Evolutionary conservation across 2,329 filamentous ascomycete genomes (phyloP).

Genomic region (Fonsecaea multimorphosa): DNA sequence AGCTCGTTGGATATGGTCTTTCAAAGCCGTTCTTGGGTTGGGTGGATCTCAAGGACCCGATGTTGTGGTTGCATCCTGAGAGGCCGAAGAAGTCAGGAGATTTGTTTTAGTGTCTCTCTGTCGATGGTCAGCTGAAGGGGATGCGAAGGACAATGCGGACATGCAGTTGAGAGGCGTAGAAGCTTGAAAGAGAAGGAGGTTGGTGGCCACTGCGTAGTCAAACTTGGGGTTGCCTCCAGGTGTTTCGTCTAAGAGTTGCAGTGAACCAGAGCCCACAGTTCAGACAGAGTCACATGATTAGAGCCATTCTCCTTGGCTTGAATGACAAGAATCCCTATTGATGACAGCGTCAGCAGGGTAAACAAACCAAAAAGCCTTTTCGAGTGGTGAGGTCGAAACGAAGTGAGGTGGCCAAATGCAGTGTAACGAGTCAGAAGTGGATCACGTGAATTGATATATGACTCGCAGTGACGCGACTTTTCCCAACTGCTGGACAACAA

Average conservation of each 20-base stretch:
- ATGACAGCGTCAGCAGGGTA: neutral
- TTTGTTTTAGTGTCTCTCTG: constrained; percentile 4
- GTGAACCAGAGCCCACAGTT: neutral
- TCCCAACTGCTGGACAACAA: neutral
- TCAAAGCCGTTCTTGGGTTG: constrained; percentile 35
- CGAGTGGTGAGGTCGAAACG: neutral
- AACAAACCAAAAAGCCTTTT: neutral
- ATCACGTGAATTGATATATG: constrained; percentile 7
- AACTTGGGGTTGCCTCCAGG: neutral
- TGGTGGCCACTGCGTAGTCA: neutral
- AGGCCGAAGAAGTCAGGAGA: constrained; percentile 19
- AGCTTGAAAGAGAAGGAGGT: neutral
- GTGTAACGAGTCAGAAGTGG: neutral
- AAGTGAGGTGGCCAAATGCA: neutral
- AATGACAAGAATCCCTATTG: neutral
- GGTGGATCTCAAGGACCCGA: constrained; percentile 35
- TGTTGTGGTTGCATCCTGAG: constrained; percentile 29
- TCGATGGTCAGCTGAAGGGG: neutral
- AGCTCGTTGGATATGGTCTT: constrained; percentile 40
- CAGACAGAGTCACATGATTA: neutral
- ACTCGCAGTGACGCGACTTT: constrained; percentile 18
- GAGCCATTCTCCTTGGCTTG: neutral
- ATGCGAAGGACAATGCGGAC: neutral
- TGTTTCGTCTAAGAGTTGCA: neutral
- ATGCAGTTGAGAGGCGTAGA: neutral